A percentile compares a stretch with the other conserved stretches of the same genome.
Conservation (phyloP, 306 rosid genomes). For the Vicia sativa region DNA sequence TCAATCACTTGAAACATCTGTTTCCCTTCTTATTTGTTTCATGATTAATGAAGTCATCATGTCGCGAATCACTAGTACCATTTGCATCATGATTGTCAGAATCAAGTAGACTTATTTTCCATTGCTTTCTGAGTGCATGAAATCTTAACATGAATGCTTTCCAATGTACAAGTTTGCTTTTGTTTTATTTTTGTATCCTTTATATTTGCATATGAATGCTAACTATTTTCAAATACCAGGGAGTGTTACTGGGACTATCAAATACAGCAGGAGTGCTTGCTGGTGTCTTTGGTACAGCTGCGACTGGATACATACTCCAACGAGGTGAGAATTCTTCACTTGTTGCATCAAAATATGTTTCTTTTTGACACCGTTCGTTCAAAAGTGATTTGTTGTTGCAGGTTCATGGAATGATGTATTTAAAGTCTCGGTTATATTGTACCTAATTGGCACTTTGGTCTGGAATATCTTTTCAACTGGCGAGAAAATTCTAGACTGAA, state of each 20-base stretch:
- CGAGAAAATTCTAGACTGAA: constrained; percentile 73
- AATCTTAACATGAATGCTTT: constrained; percentile 1
- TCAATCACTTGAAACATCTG: constrained; percentile 21
- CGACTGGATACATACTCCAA: constrained; percentile 93
- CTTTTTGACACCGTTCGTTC: neutral
- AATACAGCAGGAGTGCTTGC: constrained; percentile 98
- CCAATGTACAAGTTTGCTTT: constrained; percentile 5
- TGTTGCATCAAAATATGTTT: neutral
- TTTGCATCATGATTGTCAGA: neutral
- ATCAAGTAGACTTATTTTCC: neutral
- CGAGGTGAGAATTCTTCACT: constrained; percentile 51
- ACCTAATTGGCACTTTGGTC: constrained; percentile 76
- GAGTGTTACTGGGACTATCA: constrained; percentile 86
- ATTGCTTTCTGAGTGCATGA: constrained; percentile 1
- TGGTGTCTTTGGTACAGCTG: constrained; percentile 95
- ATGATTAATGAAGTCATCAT: neutral
- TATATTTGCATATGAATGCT: constrained; percentile 27
- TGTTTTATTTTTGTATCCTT: constrained; percentile 1
- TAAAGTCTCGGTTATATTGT: constrained; percentile 81
- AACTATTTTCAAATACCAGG: constrained; percentile 54
- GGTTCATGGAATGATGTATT: constrained; percentile 97
- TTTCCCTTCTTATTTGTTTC: constrained; percentile 24
- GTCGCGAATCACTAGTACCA: neutral
- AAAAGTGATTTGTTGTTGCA: constrained; percentile 41
- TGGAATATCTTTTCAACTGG: constrained; percentile 91